These are phyloP conservation scores for Fusarium nelsonii DNA, from an alignment of 2,329 filamentous ascomycete species.

Conservation along the genomic window DNA sequence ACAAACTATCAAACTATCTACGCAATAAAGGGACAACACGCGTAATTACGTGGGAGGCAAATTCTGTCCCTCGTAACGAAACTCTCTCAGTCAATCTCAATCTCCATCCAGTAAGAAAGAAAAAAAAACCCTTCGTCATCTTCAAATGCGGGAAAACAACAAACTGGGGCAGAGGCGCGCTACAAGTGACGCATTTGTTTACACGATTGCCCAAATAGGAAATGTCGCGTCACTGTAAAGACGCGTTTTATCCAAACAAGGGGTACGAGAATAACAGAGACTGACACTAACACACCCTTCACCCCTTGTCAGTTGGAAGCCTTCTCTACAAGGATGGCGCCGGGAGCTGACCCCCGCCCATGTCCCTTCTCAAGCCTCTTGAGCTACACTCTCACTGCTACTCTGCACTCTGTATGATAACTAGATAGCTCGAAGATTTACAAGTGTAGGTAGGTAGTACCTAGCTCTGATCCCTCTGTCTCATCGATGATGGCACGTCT, in stretches of 20 bases:
- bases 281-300: constrained; percentile 28
- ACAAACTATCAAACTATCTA: constrained; percentile 2
- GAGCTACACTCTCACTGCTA: background rate
- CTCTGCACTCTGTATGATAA: background rate
- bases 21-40: constrained; percentile 3
- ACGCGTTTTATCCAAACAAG: constrained; percentile 51
- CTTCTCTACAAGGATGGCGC: constrained; percentile 38
- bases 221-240: constrained; percentile 50
- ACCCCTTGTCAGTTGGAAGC: constrained; percentile 23
- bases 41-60: constrained; percentile 21
- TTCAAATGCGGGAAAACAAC: constrained; percentile 37
- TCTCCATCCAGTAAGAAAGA: background rate
- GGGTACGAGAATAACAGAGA: constrained; percentile 34
- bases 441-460: background rate
- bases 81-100: background rate
- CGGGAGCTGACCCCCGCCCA: constrained; percentile 42
- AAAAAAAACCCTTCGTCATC: constrained; percentile 19
- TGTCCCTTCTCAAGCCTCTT: constrained; percentile 36
- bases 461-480: constrained; percentile 35
- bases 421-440: background rate
- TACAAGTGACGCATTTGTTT: constrained; percentile 56
- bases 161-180: constrained; percentile 33
- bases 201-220: constrained; percentile 48
- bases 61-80: constrained; percentile 8
- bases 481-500: constrained; percentile 37